A percentile compares a stretch with the other conserved stretches of the same genome.
These are phyloP conservation scores for Pythium diclinum DNA, from an alignment of 352 stramenopile genomes.

Conservation along the genomic window DNA sequence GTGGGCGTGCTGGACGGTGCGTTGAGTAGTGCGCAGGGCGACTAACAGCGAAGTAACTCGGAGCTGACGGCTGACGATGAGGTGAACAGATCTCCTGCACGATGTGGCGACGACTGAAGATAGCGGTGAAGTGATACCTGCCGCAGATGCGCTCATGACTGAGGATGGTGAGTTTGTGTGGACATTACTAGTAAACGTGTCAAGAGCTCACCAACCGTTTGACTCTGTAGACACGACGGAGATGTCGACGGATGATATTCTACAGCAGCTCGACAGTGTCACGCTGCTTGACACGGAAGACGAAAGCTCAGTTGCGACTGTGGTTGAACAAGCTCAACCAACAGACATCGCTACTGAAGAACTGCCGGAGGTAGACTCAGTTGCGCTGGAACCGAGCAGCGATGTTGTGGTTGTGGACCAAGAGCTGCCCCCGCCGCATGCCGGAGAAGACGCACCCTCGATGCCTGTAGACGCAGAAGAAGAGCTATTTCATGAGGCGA, in stretches of 20 bases:
- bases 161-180: neutral
- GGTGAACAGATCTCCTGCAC: slow-evolving; percentile 14
- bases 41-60: too few relatives aligned
- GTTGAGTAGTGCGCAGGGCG: neutral
- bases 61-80: neutral
- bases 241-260: slow-evolving; percentile 18
- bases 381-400: neutral
- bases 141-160: neutral
- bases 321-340: neutral
- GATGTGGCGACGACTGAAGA: neutral
- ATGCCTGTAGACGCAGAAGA: neutral
- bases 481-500: neutral
- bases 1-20: slow-evolving; percentile 36
- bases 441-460: neutral
- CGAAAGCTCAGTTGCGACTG: neutral
- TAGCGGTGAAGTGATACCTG: neutral
- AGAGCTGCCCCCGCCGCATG: neutral
- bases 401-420: neutral
- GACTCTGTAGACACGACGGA: neutral
- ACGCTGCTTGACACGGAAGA: slow-evolving; percentile 8
- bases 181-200: too few relatives aligned
- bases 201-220: neutral
- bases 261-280: slow-evolving; percentile 18
- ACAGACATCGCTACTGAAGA: neutral
- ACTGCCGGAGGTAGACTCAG: neutral